Percentiles rank a stretch among this genome's conserved stretches.
These are phyloP conservation scores for Yamadazyma jaroonii DNA, from an alignment of 1,139 yeast species.

Conservation along the genomic window DNA sequence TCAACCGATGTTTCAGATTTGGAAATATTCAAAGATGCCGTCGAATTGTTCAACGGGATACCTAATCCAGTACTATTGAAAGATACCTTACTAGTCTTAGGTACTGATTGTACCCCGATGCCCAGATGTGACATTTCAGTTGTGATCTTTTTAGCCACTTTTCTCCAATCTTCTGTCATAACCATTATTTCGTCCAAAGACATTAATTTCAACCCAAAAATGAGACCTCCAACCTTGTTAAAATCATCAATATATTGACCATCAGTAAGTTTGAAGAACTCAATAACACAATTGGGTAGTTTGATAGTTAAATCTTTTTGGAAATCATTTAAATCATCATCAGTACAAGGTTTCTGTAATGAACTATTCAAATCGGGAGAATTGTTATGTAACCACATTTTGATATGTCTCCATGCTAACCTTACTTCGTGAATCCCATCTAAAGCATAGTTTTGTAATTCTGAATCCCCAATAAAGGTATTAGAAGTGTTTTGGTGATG, in stretches of 20 bases:
- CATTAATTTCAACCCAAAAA: conserved; percentile 65
- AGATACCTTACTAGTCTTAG: conserved; percentile 19
- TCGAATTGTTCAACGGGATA: conserved; percentile 2
- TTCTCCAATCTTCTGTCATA: conserved; percentile 67
- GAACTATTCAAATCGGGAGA: conserved; percentile 57
- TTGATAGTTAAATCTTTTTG: conserved; percentile 59
- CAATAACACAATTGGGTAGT: conserved; percentile 59
- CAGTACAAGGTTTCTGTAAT: conserved; percentile 62
- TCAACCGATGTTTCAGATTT: not conserved
- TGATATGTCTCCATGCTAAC: conserved; percentile 70
- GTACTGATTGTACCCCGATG: conserved; percentile 18
- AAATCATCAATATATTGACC: conserved; percentile 54
- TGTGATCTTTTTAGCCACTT: conserved; percentile 51
- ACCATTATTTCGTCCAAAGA: conserved; percentile 61
- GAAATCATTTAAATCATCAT: conserved; percentile 58
- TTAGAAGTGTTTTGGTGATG: conserved; percentile 31
- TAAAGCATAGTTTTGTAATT: conserved; percentile 7
- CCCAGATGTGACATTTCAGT: conserved; percentile 23
- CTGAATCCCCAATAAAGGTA: conserved; percentile 12
- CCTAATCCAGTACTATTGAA: conserved; percentile 7
- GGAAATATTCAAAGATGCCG: conserved; percentile 4
- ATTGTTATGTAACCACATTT: conserved; percentile 54
- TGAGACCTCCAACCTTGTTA: conserved; percentile 56
- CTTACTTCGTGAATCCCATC: conserved; percentile 64
- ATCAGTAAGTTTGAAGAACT: conserved; percentile 61